Conservation (phyloP, 331 rosid genomes). For the Arachis monticola region DNA sequence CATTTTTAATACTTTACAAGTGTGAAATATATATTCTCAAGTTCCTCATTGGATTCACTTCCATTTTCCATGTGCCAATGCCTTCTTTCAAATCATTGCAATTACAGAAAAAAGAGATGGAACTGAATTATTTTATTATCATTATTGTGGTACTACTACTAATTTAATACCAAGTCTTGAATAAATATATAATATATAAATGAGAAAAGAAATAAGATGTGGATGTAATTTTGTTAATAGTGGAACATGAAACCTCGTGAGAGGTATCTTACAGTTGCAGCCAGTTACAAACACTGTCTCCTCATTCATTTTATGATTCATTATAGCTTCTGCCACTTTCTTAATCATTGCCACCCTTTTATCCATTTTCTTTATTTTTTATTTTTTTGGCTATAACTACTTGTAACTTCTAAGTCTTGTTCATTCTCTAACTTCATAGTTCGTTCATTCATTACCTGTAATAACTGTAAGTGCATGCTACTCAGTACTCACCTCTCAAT, state of each 20-base stretch:
- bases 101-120: conserved; percentile 24
- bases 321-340: conserved; percentile 25
- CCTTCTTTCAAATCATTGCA: conserved; percentile 7
- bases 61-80: not conserved
- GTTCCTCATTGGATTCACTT: not conserved
- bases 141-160: too few species aligned
- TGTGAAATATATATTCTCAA: not conserved
- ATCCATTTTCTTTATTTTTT: not conserved
- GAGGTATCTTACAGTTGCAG: conserved; percentile 30
- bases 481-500: not conserved
- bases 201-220: not conserved
- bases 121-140: not conserved
- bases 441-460: not conserved
- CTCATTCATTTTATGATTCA: not conserved
- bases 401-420: not conserved
- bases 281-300: not conserved
- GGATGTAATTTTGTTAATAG: not conserved
- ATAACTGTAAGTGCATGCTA: not conserved
- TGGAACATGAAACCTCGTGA: conserved; percentile 29
- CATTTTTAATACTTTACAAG: too few species aligned
- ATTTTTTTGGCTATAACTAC: too few species aligned
- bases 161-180: too few species aligned
- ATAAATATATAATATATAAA: not conserved
- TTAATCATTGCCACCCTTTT: not conserved
- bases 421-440: not conserved